phyloP scores from a whole-genome alignment of 78 protist genomes.

The Dictyostelium discoideum region dicty_2.7 NC_007090.3:4439501-4440000 shows the following conservation, averaged over 20 bases:
- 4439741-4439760: neutral
- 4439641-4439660: neutral
- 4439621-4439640: too few species aligned
- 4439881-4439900: neutral
- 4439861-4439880: neutral
- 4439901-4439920: neutral
- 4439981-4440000: neutral
- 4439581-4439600: too few species aligned
- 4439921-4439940: too few species aligned
- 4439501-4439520: neutral
- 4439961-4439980: neutral
- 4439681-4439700: neutral
- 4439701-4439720: neutral
- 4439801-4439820: neutral
- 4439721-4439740: neutral
- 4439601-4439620: too few species aligned
- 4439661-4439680: too few species aligned
- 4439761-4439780: neutral
- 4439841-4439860: neutral
- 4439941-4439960: too few species aligned
- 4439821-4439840: neutral
- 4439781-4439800: neutral
- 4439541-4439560: neutral
- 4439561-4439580: neutral
- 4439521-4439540: neutral